Evolutionary conservation across 169 alveolate genomes (phyloP).

Genomic region (Eimeria praecox): DNA sequence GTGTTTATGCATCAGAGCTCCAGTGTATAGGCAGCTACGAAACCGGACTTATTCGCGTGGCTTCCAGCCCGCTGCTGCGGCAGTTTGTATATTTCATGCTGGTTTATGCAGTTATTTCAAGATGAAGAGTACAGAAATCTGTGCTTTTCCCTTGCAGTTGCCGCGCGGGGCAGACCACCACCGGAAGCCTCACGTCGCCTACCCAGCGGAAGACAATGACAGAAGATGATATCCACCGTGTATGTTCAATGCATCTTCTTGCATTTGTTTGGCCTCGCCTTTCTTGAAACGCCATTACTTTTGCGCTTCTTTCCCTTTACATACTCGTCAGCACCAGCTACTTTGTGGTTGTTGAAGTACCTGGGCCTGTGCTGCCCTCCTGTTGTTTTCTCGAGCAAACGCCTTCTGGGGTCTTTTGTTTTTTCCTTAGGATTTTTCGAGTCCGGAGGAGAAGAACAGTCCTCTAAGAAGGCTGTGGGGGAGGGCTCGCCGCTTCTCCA

Average conservation of each 20-base stretch:
- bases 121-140: neutral
- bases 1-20: neutral
- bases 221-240: slow-evolving; percentile 70
- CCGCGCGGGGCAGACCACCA: neutral
- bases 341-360: neutral
- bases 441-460: neutral
- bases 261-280: neutral
- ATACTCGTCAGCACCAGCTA: neutral
- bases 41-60: neutral
- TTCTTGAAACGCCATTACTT: neutral
- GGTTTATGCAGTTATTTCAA: neutral
- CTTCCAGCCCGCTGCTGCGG: neutral
- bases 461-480: slow-evolving; percentile 30
- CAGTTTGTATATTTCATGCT: neutral
- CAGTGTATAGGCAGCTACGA: neutral
- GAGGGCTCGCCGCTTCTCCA: slow-evolving; percentile 59
- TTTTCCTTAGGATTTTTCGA: slow-evolving; percentile 31
- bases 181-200: neutral
- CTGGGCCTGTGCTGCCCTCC: neutral
- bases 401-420: neutral
- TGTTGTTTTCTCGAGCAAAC: neutral
- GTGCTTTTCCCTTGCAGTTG: neutral
- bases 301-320: neutral
- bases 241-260: neutral
- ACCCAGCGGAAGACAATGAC: slow-evolving; percentile 61